These are phyloP conservation scores for Diaporthe citriasiana DNA, from an alignment of 2,329 filamentous ascomycete genomes.

Conservation along the genomic window DNA sequence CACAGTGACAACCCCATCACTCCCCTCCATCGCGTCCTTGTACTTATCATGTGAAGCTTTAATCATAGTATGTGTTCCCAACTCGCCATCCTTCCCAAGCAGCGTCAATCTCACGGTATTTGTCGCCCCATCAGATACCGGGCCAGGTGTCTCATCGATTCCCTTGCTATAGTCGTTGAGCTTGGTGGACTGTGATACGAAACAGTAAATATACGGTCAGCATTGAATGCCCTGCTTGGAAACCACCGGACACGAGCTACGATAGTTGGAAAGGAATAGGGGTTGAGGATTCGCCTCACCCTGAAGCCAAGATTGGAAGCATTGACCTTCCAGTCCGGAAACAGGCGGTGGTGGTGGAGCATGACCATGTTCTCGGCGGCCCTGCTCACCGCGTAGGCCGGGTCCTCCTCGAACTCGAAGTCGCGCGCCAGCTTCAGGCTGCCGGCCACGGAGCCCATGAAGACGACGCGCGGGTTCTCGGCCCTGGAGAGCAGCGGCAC, in stretches of 20 bases:
- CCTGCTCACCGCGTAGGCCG: constrained; percentile 20
- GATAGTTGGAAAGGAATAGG: no score
- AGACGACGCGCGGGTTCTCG: constrained; percentile 10
- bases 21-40: constrained; percentile 13
- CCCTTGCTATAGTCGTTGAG: constrained; percentile 11
- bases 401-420: constrained; percentile 6
- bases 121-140: constrained; percentile 13
- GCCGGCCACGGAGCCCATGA: constrained; percentile 17
- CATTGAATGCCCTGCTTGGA: not conserved
- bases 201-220: not conserved
- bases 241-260: no score
- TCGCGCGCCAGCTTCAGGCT: constrained; percentile 26
- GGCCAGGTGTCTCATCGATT: not conserved
- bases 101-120: constrained; percentile 30
- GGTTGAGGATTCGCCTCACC: no score
- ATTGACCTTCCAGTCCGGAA: constrained; percentile 25
- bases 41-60: constrained; percentile 13
- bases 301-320: constrained; percentile 22
- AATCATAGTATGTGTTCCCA: constrained; percentile 9
- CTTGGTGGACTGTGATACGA: constrained; percentile 15
- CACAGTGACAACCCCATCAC: not conserved
- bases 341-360: constrained; percentile 10
- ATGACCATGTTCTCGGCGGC: constrained; percentile 31
- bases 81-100: constrained; percentile 29
- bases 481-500: constrained; percentile 14